Evolutionary conservation across 352 stramenopile species (phyloP).

Genomic region (Pythium biforme): DNA sequence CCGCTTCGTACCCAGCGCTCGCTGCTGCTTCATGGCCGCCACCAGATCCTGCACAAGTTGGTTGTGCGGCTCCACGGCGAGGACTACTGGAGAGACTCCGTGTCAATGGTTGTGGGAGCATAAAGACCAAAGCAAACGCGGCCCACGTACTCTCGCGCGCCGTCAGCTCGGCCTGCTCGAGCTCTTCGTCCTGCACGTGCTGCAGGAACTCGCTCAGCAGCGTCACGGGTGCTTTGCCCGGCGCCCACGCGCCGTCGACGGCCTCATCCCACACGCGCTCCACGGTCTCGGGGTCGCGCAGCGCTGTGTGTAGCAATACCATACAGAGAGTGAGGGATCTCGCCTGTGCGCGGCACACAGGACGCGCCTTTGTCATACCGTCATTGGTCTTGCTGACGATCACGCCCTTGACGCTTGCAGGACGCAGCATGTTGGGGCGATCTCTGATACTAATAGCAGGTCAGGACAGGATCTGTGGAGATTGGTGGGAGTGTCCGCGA

Average conservation of each 20-base stretch:
- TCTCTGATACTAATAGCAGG: too few relatives aligned
- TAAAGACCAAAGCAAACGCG: too few relatives aligned
- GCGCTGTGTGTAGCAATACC: slow-evolving; percentile 1
- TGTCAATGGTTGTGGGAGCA: too few relatives aligned
- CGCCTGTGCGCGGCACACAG: too few relatives aligned
- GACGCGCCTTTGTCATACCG: slow-evolving; percentile 4
- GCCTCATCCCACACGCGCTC: slow-evolving; percentile 63
- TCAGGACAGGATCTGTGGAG: too few relatives aligned
- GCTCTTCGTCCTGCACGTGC: slow-evolving; percentile 56
- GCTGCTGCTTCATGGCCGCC: slow-evolving; percentile 57
- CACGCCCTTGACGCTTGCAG: slow-evolving; percentile 32
- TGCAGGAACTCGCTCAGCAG: slow-evolving; percentile 56
- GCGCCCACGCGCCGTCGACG: slow-evolving; percentile 59
- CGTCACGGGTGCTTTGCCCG: slow-evolving; percentile 54
- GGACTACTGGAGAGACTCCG: slow-evolving; percentile 30
- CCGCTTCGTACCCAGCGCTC: slow-evolving; percentile 31
- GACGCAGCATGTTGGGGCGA: slow-evolving; percentile 36
- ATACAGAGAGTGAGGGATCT: background rate
- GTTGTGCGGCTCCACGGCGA: slow-evolving; percentile 60
- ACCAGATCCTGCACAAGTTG: slow-evolving; percentile 63
- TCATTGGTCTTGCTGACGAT: slow-evolving; percentile 29
- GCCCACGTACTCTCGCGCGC: slow-evolving; percentile 59
- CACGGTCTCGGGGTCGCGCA: slow-evolving; percentile 42
- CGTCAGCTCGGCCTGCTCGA: slow-evolving; percentile 45
- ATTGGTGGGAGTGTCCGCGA: too few relatives aligned